Percentiles rank a stretch among this genome's conserved stretches.
Conservation (phyloP, 179 eudicot species). For the Beta macrorhiza region DNA sequence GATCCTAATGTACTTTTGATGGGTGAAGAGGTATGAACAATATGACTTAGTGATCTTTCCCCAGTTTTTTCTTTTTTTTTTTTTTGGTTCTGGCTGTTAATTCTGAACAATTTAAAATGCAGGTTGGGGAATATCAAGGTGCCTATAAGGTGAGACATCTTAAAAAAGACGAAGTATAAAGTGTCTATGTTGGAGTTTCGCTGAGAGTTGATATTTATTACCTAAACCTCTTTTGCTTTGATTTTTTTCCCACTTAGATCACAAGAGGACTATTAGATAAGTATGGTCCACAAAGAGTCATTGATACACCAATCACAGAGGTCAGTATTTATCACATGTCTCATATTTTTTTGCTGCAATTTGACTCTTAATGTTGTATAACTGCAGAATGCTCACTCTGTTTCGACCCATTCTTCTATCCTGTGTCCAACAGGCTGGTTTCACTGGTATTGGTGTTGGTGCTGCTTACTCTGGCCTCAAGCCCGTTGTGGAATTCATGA, state of each 20-base stretch:
- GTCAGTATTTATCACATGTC: conserved; percentile 31
- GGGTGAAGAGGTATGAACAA: conserved; percentile 85
- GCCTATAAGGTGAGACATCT: conserved; percentile 78
- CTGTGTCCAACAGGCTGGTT: conserved; percentile 64
- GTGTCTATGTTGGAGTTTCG: not conserved
- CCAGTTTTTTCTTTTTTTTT: not conserved
- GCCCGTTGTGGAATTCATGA: conserved; percentile 89
- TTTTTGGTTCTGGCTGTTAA: not conserved
- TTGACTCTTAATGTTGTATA: not conserved
- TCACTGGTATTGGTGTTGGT: conserved; percentile 89
- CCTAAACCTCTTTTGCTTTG: not conserved
- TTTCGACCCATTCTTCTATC: conserved; percentile 5
- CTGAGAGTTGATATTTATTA: not conserved
- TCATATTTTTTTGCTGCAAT: not conserved
- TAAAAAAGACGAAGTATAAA: not conserved
- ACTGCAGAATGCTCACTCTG: not conserved
- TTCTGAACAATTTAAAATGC: conserved; percentile 2
- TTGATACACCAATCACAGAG: conserved; percentile 97
- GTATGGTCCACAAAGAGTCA: conserved; percentile 85
- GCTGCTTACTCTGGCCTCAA: conserved; percentile 74
- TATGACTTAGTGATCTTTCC: not conserved
- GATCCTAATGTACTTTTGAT: conserved; percentile 79
- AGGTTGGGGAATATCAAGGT: conserved; percentile 98
- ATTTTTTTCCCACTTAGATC: conserved; percentile 41
- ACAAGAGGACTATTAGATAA: conserved; percentile 81